These are phyloP conservation scores for Cylindrotheca closterium DNA, from an alignment of 108 stramenopile species.

Conservation along the genomic window DNA sequence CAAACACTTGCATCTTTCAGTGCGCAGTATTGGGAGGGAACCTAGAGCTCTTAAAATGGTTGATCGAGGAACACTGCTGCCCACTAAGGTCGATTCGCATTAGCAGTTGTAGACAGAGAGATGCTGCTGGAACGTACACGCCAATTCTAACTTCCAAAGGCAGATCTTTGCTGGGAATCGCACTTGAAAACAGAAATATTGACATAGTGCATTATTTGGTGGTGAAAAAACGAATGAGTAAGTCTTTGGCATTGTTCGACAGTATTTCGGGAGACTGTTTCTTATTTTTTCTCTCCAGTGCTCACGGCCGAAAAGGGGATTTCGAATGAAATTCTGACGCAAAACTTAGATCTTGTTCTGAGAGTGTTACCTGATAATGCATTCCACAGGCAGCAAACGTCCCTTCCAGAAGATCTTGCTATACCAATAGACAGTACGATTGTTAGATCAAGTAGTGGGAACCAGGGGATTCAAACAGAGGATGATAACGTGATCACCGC, in stretches of 20 bases:
- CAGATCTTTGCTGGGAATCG: conserved; percentile 62
- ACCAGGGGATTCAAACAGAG: background rate
- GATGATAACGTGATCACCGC: conserved; percentile 1
- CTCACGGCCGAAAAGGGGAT: conserved; percentile 61
- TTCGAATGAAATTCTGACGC: conserved; percentile 34
- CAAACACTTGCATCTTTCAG: conserved; percentile 22
- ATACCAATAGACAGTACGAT: background rate
- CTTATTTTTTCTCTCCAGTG: background rate
- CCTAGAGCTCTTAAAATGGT: conserved; percentile 51
- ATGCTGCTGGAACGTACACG: conserved; percentile 32
- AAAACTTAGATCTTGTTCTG: conserved; percentile 45
- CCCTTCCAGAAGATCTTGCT: background rate
- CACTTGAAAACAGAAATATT: conserved; percentile 57
- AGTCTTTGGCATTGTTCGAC: too few relatives aligned
- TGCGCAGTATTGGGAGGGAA: conserved; percentile 59
- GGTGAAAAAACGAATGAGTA: conserved; percentile 58
- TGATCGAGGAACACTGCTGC: conserved; percentile 62
- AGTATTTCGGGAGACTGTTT: too few relatives aligned
- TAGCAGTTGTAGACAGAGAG: conserved; percentile 24
- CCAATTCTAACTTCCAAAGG: conserved; percentile 71
- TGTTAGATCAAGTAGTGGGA: background rate
- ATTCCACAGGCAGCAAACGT: conserved; percentile 5
- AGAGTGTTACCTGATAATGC: conserved; percentile 33
- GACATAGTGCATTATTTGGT: conserved; percentile 76
- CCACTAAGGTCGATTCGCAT: conserved; percentile 51